Evolutionary conservation across 495 filamentous ascomycete genomes (phyloP), one percentile per base, ranked within the genome.

Genomic region (Neurospora sp.): DNA sequence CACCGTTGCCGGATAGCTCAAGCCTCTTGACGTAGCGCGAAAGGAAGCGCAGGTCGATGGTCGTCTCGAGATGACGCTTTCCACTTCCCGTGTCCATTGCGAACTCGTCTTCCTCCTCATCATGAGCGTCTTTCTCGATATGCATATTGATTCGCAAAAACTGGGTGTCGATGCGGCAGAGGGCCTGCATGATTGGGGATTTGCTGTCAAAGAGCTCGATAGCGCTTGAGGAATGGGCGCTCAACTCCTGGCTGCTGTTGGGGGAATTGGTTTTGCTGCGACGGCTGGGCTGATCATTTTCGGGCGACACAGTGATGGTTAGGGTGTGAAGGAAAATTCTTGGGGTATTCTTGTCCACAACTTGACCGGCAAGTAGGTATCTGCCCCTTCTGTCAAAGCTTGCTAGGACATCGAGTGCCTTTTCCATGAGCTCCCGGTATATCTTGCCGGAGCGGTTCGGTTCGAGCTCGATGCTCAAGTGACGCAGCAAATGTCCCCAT

Each of bases 401-500:
- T 9, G 69, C 69, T 0, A 81, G 42, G 0, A 69, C 68, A 12
- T 76, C 69, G 27, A 82, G 75, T 0, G 79, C 79, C 16, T 20
- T 14, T 0, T 39, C 68, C 75, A 82, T 73, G 1, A 79, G 74
- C 1, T 38, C 35, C 40, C 75, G 48, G 70, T 81, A 82, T 18
- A 73, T 31, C 1, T 69, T 68, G 31, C 69, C 75, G 0, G 76
- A 71, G 12, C 82, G 78, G 73, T 79, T 84, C 1, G 69, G 46
- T 22, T 82, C 79, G 11, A 84, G 76, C 39, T 82, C 79, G 70
- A 86, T 74, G 59, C 73, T 74, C 68, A 84, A 41, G 35, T 80
- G 73, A 2, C 83, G 80, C 31, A 86, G 72, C 16, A 86, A 74
- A 40, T 82, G 78, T 5, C 80, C 82, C 35, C 79, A 82, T 9